Evolutionary conservation across 2,329 filamentous ascomycete genomes (phyloP), one percentile per base, ranked within the genome.

Genomic region (Phyllosticta paracitricarpa): DNA sequence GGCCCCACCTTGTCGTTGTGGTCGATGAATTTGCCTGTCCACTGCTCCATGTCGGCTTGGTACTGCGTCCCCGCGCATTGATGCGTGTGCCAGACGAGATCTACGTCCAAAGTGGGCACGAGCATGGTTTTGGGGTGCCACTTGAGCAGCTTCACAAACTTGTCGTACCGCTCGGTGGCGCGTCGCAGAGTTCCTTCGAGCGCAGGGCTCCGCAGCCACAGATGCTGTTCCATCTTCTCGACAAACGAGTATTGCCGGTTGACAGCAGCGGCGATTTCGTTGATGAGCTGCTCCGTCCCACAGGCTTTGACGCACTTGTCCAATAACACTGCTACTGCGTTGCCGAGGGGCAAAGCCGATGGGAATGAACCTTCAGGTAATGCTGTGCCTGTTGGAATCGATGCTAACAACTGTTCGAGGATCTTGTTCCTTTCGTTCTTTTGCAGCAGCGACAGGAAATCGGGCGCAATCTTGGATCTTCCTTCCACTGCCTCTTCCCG

Each of bases 1-100:
- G 91, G 87, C 56, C 86, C 84, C 24, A 95, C 84, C 73, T 93
- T 93, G 77, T 95, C 91, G 71, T 94, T 87, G 68, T 95, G 90
- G 69, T 92, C 85, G 66, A 93, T 82, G 68, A 91, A 89, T 10
- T 25, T 51, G 22, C 55, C 55, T 22, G 54, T 8, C 33, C 35
- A 56, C 24, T 71, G 70, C 0, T 57, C 60, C 1, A 79, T 69
- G 1, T 82, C 86, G 69, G 82, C 86, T 2, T 70, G 63, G 66
- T 84, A 87, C 3, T 76, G 68, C 2, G 70, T 68, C 0, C 89
- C 87, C 8, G 77, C 82, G 2, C 93, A 82, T 70, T 93, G 88
- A 67, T 93, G 89, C 0, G 89, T 93, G 70, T 95, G 90, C 69
- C 88, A 91, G 0, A 83, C 87, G 0, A 91, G 76, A 68, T 91